phyloP scores from a whole-genome alignment of 2,329 filamentous ascomycete genomes.

The Davidsoniella neocaledoniae region DNA sequence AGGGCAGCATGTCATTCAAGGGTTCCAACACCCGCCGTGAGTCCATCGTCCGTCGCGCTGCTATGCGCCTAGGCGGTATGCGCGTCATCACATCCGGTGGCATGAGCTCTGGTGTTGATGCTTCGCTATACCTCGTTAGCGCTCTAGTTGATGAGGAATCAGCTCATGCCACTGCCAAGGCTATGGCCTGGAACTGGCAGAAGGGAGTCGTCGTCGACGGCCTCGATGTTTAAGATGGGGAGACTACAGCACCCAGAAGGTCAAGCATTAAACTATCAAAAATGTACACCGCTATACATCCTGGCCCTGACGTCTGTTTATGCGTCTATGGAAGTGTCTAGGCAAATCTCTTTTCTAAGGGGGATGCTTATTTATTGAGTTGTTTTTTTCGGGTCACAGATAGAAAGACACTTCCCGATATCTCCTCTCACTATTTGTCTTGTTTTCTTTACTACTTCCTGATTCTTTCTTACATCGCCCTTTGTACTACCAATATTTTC shows the following conservation, averaged over 20 bases:
- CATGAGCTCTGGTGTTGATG: constrained; percentile 65
- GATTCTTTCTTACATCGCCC: background rate
- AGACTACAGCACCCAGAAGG: too few species aligned
- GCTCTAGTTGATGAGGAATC: constrained; percentile 63
- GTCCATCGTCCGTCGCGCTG: constrained; percentile 61
- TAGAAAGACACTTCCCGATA: background rate
- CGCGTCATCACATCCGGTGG: constrained; percentile 69
- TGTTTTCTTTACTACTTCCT: background rate
- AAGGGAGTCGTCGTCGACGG: constrained; percentile 75
- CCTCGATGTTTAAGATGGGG: constrained; percentile 50
- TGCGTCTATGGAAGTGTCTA: background rate
- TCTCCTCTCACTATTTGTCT: too few species aligned
- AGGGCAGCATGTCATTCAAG: constrained; percentile 72
- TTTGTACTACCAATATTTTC: too few species aligned
- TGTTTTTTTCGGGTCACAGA: background rate
- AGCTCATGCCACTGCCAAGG: constrained; percentile 56
- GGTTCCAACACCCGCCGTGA: constrained; percentile 58
- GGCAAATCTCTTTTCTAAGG: background rate
- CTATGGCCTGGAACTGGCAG: constrained; percentile 70
- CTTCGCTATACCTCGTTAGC: constrained; percentile 68
- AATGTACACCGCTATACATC: too few species aligned
- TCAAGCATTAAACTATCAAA: too few species aligned
- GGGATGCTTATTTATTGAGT: background rate
- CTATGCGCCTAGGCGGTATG: constrained; percentile 52
- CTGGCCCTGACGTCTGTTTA: background rate